Evolutionary conservation across 2,329 filamentous ascomycete species (phyloP), one percentile per base, ranked within the genome.

Genomic region (Calonectria fujianensis): DNA sequence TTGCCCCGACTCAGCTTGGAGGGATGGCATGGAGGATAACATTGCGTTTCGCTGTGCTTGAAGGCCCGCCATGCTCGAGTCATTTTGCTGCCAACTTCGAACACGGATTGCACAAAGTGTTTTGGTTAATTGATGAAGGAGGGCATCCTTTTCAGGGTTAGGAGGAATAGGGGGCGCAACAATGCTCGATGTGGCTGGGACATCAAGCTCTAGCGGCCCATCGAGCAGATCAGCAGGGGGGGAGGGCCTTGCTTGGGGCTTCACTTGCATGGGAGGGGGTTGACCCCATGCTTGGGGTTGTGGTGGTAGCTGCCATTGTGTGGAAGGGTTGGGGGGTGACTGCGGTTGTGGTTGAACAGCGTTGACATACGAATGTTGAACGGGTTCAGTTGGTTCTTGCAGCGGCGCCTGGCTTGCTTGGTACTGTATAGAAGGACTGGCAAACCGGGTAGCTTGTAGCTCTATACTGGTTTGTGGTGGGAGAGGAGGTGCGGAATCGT

Each of bases 121-220:
- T 71, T 90, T 88, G 45, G 93, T 95, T 37, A 98, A 90, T 57
- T 96, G 94, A 69, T 91, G 90, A 4, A 98, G 89, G 20, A 98
- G 91, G 27, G 94, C 93, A 84, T 98, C 96, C 83, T 98, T 98
- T 85, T 98, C 95, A 0, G 97, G 97, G 81, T 99, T 99, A 0
- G 96, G 96, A 0, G 97, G 96, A 39, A 98, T 95, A 0, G 96
- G 96, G 0, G 97, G 96, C 0, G 95, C 92, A 8, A 93, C 89
- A 10, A 92, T 83, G 29, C 89, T 86, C 0, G 87, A 86, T 2
- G 87, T 85, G 5, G 87, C 85, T 3, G 90, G 88, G 16, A 90
- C 85, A 20, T 87, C 80, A 31, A 91, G 84, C 13, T 88, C 88
- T 18, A 92, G 84, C 39, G 91, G 90, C 69, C 90, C 90, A 75